Conservation (phyloP, 2,329 filamentous ascomycete species). For the Fonsecaea monophora region DNA sequence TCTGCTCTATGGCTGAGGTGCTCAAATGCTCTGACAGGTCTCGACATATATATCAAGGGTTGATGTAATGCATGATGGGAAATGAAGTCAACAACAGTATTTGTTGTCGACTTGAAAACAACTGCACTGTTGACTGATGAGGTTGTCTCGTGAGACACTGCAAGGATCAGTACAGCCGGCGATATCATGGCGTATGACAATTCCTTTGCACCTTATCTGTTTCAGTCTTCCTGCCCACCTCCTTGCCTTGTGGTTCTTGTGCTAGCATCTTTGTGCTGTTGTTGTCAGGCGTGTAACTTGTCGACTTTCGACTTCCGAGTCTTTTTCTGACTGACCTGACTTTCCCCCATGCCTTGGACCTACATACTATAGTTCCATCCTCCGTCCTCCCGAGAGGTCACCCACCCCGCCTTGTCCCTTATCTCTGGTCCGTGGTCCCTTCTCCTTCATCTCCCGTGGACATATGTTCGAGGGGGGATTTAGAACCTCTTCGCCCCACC, state of each 20-base stretch:
- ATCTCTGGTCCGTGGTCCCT: not conserved
- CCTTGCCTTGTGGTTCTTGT: not conserved
- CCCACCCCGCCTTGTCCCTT: too few species aligned
- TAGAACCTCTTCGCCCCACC: conserved; percentile 31
- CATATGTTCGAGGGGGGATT: not conserved
- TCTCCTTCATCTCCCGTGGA: not conserved
- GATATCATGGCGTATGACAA: not conserved
- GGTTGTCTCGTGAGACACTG: not conserved
- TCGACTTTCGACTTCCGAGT: too few species aligned
- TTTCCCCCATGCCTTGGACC: too few species aligned
- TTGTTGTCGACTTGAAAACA: not conserved
- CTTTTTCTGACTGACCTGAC: too few species aligned
- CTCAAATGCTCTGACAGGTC: not conserved
- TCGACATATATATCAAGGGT: not conserved
- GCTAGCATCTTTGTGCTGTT: not conserved
- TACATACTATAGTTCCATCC: too few species aligned
- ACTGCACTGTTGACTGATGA: not conserved
- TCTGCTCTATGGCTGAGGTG: not conserved
- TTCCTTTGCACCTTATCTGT: not conserved
- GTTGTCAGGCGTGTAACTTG: too few species aligned
- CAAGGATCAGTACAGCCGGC: not conserved
- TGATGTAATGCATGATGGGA: not conserved
- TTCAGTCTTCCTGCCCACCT: not conserved
- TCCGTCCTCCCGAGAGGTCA: too few species aligned
- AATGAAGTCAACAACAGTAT: not conserved